Evolutionary conservation across 495 filamentous ascomycete species (phyloP), one percentile per base, ranked within the genome.

Genomic region (Penicillium turbatum): DNA sequence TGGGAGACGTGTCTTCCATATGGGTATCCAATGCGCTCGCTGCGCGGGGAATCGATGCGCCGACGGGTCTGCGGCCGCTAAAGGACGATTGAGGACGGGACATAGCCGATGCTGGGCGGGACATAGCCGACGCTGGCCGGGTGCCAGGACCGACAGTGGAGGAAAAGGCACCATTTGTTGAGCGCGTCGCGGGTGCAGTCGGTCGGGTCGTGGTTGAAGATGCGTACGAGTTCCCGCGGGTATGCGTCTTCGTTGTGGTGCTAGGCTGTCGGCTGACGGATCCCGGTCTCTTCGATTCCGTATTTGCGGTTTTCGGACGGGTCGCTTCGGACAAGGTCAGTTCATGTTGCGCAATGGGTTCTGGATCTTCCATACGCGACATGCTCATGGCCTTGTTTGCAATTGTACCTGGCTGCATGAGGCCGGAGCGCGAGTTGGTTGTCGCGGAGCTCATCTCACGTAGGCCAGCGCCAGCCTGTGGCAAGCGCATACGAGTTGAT

Each of bases 391-490:
- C 49, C 52, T 75, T 72, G 43, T 63, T 70, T n/a, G 70, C 67
- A 37, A 73, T 70, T 13, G 68, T 62, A 15, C 76, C 72, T 61
- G 84, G 81, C 34, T 76, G 73, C 52, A 77, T 69, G 29, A 76
- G 66, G 24, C 68, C 66, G 11, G 82, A 78, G 54, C 88, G 84
- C 53, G 82, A 74, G 71, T 93, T 93, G 55, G 74, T 82, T 49
- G 83, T 77, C 4, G 88, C 87, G 4, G 82, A 76, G 50, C 81
- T 80, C 66, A 85, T 79, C 54, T 87, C 84, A 40, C 61, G 63
- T 5, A 86, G 57, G 11, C 70, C 68, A 7, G 42, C 58, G 11
- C 70, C 68, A 7, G 42, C 58, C 41, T 63, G 62, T 7, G 70
- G 72, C n/a, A 74, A 65, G 50, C 70, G 70, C 37, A 60, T 65